Percentiles rank a stretch among this genome's conserved stretches.
Evolutionary conservation across 768 basidiomycete species (phyloP).

Genomic region (Leccinum barrowsii): DNA sequence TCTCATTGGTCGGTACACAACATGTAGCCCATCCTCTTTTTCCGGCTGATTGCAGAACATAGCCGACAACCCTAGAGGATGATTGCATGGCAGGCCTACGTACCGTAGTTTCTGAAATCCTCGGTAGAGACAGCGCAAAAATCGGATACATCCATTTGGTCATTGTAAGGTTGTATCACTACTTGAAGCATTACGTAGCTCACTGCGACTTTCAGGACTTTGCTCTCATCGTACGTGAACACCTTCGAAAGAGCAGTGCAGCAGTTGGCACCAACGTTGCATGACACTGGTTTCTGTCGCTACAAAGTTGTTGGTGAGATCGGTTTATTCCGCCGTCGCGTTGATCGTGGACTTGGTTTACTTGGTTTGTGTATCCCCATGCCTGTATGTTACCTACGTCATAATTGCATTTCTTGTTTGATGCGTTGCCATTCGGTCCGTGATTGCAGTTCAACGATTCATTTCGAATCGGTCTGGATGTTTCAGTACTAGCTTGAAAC

Average conservation of each 20-base stretch:
- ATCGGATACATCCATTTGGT: slow-evolving; percentile 20
- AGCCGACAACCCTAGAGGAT: slow-evolving; percentile 16
- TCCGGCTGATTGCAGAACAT: slow-evolving; percentile 2
- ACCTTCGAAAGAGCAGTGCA: slow-evolving; percentile 1
- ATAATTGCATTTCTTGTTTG: slow-evolving; percentile 11
- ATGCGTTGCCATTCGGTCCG: background rate
- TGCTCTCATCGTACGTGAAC: slow-evolving; percentile 16
- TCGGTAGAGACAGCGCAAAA: slow-evolving; percentile 11
- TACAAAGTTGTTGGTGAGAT: background rate
- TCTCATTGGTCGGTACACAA: slow-evolving; percentile 15
- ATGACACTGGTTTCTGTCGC: background rate
- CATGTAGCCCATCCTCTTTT: background rate
- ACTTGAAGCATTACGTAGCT: background rate
- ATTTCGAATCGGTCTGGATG: slow-evolving; percentile 11
- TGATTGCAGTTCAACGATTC: background rate
- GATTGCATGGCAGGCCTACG: slow-evolving; percentile 19
- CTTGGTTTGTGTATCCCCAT: slow-evolving; percentile 5
- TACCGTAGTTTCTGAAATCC: slow-evolving; percentile 18
- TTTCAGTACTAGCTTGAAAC: background rate
- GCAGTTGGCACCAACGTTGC: background rate
- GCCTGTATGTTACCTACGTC: slow-evolving; percentile 5
- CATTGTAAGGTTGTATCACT: slow-evolving; percentile 12
- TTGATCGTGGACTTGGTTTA: slow-evolving; percentile 7
- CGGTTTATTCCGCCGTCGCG: background rate
- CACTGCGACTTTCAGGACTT: slow-evolving; percentile 19